A percentile compares a stretch with the other conserved stretches of the same genome.
These are phyloP conservation scores for Metschnikowia continentalis DNA, from an alignment of 805 yeast species.

Conservation along the genomic window DNA sequence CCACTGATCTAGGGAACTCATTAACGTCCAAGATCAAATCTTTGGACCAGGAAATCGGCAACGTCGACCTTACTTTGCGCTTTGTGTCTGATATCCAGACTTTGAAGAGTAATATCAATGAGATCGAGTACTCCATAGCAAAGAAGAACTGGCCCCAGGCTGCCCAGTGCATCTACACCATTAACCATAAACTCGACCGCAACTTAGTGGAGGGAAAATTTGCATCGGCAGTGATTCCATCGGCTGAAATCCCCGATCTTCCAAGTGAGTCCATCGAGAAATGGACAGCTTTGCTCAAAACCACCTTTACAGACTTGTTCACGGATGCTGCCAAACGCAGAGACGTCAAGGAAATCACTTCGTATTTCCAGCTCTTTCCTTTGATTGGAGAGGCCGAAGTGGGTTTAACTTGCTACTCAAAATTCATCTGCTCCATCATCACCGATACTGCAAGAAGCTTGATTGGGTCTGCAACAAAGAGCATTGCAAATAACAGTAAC, in stretches of 20 bases:
- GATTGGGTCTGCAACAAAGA: constrained; percentile 36
- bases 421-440: constrained; percentile 80
- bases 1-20: constrained; percentile 60
- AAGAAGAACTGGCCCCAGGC: constrained; percentile 73
- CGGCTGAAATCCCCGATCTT: constrained; percentile 76
- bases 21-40: constrained; percentile 67
- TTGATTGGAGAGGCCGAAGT: constrained; percentile 64
- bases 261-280: constrained; percentile 55
- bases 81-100: constrained; percentile 64
- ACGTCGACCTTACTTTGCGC: constrained; percentile 56
- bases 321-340: constrained; percentile 60
- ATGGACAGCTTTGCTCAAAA: constrained; percentile 59
- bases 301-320: constrained; percentile 59
- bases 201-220: constrained; percentile 57
- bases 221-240: constrained; percentile 80
- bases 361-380: constrained; percentile 84
- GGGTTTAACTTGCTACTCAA: constrained; percentile 80
- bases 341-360: constrained; percentile 67
- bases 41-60: constrained; percentile 64
- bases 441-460: constrained; percentile 72
- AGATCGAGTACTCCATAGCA: constrained; percentile 65
- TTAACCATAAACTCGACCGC: constrained; percentile 45
- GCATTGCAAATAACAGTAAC: neutral
- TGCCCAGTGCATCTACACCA: constrained; percentile 55
- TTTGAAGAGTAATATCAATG: constrained; percentile 61